Percentiles rank a stretch among this genome's conserved stretches.
Conservation (phyloP, 148 eudicot species). For the Chenopodium formosanum region DNA sequence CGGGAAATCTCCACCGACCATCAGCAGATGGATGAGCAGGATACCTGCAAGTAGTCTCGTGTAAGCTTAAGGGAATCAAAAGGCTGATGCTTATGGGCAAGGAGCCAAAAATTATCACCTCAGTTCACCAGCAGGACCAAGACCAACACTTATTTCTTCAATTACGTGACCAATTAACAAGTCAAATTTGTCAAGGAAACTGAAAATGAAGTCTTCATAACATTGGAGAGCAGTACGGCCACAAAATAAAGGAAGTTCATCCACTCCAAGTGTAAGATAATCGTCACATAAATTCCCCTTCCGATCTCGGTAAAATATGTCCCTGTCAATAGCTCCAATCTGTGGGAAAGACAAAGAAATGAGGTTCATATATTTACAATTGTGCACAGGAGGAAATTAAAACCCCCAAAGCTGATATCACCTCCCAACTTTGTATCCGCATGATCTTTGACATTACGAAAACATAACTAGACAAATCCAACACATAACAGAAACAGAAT, state of each 20-base stretch:
- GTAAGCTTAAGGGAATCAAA: conserved; percentile 23
- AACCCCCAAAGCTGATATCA: not conserved
- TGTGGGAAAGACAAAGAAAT: conserved; percentile 23
- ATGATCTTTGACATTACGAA: not conserved
- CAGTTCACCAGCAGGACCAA: conserved; percentile 72
- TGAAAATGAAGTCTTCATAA: conserved; percentile 56
- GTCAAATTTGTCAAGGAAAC: conserved; percentile 52
- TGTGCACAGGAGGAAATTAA: not conserved
- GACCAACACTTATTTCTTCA: conserved; percentile 60
- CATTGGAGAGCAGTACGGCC: conserved; percentile 69
- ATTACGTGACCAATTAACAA: conserved; percentile 45
- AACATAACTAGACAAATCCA: not conserved
- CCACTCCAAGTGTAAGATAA: conserved; percentile 60
- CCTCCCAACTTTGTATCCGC: not conserved
- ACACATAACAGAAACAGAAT: not conserved
- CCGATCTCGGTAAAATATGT: conserved; percentile 53
- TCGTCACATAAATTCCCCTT: conserved; percentile 45
- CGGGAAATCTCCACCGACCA: conserved; percentile 72
- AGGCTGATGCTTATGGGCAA: conserved; percentile 9
- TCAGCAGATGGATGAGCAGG: conserved; percentile 57
- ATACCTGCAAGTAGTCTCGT: conserved; percentile 43
- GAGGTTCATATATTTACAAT: conserved; percentile 8
- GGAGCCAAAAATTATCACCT: conserved; percentile 36
- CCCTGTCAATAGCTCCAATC: conserved; percentile 52
- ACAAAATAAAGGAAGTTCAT: conserved; percentile 49